Percentiles rank a stretch among this genome's conserved stretches.
Evolutionary conservation across 2,329 filamentous ascomycete species (phyloP).

Genomic region (Pseudogymnoascus sp.): DNA sequence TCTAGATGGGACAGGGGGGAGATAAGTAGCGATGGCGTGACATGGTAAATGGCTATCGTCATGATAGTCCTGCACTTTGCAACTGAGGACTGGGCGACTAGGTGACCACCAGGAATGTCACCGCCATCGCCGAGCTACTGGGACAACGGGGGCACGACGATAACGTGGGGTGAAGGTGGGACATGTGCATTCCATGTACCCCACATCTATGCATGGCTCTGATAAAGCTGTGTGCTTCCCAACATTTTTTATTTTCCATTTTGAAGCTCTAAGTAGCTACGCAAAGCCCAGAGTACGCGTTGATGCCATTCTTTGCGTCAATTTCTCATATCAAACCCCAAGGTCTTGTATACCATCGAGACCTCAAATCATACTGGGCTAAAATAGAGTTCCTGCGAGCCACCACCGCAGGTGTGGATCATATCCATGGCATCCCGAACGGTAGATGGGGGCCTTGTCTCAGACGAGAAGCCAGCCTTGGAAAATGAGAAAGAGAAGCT

Average conservation of each 20-base stretch:
- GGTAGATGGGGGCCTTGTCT: background rate
- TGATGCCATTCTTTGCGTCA: background rate
- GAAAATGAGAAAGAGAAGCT: background rate
- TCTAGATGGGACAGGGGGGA: background rate
- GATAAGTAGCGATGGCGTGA: constrained; percentile 1
- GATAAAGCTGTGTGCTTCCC: background rate
- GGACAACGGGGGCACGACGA: background rate
- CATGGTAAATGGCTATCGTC: background rate
- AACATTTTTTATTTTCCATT: background rate
- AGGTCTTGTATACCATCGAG: background rate
- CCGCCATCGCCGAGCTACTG: background rate
- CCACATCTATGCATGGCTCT: background rate
- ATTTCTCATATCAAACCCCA: background rate
- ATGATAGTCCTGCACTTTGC: background rate
- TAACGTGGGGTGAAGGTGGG: background rate
- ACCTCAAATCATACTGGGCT: background rate
- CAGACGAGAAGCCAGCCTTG: background rate
- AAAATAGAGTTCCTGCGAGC: background rate
- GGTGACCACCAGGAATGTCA: background rate
- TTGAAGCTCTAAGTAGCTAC: background rate
- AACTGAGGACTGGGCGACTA: background rate
- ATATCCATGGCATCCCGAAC: background rate
- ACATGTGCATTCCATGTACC: background rate
- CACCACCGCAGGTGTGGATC: background rate
- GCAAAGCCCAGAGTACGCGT: background rate